Conservation (phyloP, 2,329 filamentous ascomycete species). For the Trichophyton mentagrophytes region DNA sequence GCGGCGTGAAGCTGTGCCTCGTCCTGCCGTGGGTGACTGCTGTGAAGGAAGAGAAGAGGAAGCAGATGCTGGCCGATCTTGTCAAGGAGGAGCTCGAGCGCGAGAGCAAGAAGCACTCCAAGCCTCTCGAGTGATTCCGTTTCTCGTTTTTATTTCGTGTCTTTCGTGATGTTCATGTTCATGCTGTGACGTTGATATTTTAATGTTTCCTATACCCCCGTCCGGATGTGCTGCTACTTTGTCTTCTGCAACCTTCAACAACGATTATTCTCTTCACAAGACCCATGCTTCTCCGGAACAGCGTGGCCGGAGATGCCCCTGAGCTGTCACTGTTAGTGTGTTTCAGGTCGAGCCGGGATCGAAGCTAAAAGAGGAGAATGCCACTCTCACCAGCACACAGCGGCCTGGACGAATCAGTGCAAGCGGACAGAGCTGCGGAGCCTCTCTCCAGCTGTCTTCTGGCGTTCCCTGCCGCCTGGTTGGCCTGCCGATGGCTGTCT, state of each 20-base stretch:
- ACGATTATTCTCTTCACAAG: neutral
- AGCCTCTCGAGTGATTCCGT: neutral
- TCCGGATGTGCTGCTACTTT: neutral
- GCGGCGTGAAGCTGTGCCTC: constrained; percentile 14
- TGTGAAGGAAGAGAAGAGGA: neutral
- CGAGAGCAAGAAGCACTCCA: neutral
- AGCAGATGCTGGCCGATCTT: neutral
- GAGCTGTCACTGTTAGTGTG: neutral
- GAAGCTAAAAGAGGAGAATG: neutral
- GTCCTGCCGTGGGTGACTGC: constrained; percentile 5
- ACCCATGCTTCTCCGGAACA: neutral
- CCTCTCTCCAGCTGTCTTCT: neutral
- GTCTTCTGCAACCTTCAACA: neutral
- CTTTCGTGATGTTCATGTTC: neutral
- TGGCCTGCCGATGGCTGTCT: neutral
- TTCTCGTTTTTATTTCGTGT: neutral
- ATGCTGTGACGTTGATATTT: neutral
- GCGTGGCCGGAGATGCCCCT: neutral
- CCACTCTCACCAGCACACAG: neutral
- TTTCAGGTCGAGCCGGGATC: neutral
- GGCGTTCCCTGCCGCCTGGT: neutral
- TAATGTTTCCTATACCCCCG: neutral
- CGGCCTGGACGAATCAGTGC: neutral
- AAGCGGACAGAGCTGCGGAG: neutral
- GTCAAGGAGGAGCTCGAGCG: constrained; percentile 3